Evolutionary conservation across 2,329 filamentous ascomycete genomes (phyloP).

Genomic region (Arthrobotrys conoides): DNA sequence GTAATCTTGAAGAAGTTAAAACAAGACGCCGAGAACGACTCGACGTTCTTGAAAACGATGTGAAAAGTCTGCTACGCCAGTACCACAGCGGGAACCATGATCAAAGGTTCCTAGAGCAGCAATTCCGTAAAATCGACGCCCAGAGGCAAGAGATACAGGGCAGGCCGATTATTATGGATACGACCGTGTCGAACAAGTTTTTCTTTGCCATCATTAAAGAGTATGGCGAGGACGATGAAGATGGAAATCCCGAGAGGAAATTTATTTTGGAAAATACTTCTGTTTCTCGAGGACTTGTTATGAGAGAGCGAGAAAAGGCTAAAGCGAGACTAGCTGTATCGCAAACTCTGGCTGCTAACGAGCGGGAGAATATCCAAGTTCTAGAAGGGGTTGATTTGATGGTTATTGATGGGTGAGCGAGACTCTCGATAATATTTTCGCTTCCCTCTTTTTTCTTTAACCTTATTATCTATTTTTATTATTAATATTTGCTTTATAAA

Average conservation of each 20-base stretch:
- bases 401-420: conserved; percentile 23
- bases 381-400: conserved; percentile 18
- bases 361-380: not conserved
- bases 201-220: conserved; percentile 51
- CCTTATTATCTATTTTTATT: not conserved
- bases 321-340: too few relatives aligned
- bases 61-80: not conserved
- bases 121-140: not conserved
- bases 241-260: conserved; percentile 28
- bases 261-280: conserved; percentile 46
- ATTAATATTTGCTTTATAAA: not conserved
- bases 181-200: conserved; percentile 37
- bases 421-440: not conserved
- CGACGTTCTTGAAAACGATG: not conserved
- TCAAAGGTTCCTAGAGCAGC: conserved; percentile 24
- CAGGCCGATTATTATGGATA: conserved; percentile 28
- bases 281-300: conserved; percentile 33
- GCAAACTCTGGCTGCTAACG: not conserved
- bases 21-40: conserved; percentile 33
- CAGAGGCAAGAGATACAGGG: conserved; percentile 16
- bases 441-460: not conserved
- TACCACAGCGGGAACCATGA: conserved; percentile 13
- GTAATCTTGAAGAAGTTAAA: conserved; percentile 51
- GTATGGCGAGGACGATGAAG: conserved; percentile 34
- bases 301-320: conserved; percentile 14